These are phyloP conservation scores for Scedosporium dehoogii DNA, from an alignment of 2,329 filamentous ascomycete species.

Conservation along the genomic window DNA sequence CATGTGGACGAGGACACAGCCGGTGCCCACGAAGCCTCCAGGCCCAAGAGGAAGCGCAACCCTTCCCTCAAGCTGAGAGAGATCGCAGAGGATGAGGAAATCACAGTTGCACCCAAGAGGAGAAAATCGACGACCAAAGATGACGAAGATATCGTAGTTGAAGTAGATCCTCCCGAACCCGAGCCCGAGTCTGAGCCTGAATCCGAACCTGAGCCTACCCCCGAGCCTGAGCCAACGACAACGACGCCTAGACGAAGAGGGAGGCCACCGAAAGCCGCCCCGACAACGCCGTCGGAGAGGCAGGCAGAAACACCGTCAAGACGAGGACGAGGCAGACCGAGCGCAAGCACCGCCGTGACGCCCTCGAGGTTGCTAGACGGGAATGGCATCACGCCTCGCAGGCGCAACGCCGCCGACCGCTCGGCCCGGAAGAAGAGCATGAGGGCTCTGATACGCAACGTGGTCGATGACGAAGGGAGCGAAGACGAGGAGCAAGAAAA, in stretches of 20 bases:
- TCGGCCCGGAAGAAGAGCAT: conserved; percentile 84
- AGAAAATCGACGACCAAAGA: conserved; percentile 1
- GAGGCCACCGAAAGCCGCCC: conserved; percentile 17
- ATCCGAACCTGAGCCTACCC: not conserved
- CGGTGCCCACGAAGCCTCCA: not conserved
- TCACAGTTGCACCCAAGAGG: not conserved
- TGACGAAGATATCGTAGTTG: too few relatives aligned
- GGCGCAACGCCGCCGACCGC: conserved; percentile 63
- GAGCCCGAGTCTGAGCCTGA: conserved; percentile 9
- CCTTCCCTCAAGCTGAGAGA: conserved; percentile 5
- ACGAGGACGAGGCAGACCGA: conserved; percentile 24
- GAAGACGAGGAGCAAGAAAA: conserved; percentile 64
- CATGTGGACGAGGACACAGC: not conserved
- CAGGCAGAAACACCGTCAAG: conserved; percentile 14
- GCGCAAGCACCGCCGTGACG: conserved; percentile 23
- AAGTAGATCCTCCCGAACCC: conserved; percentile 1
- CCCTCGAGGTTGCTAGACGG: not conserved
- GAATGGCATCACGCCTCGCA: conserved; percentile 47
- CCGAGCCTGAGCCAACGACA: conserved; percentile 12
- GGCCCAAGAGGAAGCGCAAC: conserved; percentile 4
- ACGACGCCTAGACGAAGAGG: conserved; percentile 25
- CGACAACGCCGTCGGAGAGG: conserved; percentile 11
- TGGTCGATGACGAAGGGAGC: conserved; percentile 51
- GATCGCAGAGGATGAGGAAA: conserved; percentile 1
- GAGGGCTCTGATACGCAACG: conserved; percentile 62